Base-by-base conservation (phyloP, 2,329 filamentous ascomycete species). In the Elsinoe fawcettii region DNA sequence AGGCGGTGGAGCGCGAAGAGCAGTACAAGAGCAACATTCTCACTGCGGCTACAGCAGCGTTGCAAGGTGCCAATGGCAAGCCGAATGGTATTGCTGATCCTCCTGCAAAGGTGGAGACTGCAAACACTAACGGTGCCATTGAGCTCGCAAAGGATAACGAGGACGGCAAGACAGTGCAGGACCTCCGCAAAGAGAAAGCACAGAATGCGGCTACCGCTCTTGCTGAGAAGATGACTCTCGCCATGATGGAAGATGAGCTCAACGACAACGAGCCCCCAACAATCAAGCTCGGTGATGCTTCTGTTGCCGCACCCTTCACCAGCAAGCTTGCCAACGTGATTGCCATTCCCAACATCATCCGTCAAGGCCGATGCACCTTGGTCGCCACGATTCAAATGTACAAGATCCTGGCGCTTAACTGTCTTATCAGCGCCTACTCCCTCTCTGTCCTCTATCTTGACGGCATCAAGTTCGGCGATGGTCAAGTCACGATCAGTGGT, bases 361-460 rank as follows among this genome's bases (percentile, higher is more conserved):
- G 93, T 59, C 93, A 99, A 76, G 93, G 93, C 58, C 88, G 93
- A 61, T 99, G 93, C 77, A 99, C 93, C 6, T 83, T 99, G 18
- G 93, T 99, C 56, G 93, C 93, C 30, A 99, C 93, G 0, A 97
- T 99, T 63, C 93, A 99, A 77, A 99, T 99, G 92, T 99, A 99
- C 84, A 99, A 96, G 81, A 99, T 99, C 66, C 82, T 99, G 54
- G 93, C 93, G 6, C 78, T 99, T 59, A 99, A 99, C 78, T 99
- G 93, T 71, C 79, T 99, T 65, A 99, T 99, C 70, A 96, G 89
- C 65, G 93, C 93, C 36, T 99, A 99, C 82, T 96, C 90, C 72
- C 75, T 99, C 69, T 95, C 88, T 71, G 93, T 99, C 16, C 80
- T 99, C 58, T 99, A 99, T 69, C 82, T 99, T 1, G 92, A 97